Evolutionary conservation across 140 eudicot genomes (phyloP).

Genomic region (Flaveria floridana): DNA sequence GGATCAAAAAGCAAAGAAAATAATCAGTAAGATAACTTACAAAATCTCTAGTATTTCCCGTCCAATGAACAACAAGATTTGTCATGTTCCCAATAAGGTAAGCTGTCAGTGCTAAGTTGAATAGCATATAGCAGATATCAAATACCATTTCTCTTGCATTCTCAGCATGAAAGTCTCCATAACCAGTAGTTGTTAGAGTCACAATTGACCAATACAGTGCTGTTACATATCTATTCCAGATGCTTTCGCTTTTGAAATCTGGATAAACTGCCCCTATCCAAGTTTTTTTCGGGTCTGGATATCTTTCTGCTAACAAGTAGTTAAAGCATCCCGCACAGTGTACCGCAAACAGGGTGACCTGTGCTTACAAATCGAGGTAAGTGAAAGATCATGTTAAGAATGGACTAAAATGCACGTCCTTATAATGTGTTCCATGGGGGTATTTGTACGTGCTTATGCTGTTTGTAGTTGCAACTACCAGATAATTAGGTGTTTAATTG

Average conservation of each 20-base stretch:
- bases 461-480: too few relatives aligned
- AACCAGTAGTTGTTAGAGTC: slow-evolving; percentile 88
- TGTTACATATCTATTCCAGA: slow-evolving; percentile 72
- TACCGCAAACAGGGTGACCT: slow-evolving; percentile 93
- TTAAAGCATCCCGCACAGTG: slow-evolving; percentile 96
- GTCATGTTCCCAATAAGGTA: slow-evolving; percentile 99
- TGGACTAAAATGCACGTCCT: neutral
- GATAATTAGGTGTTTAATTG: neutral
- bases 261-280: slow-evolving; percentile 94
- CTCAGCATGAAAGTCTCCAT: slow-evolving; percentile 91
- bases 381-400: neutral
- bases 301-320: slow-evolving; percentile 81
- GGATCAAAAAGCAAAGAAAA: neutral
- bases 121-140: slow-evolving; percentile 78
- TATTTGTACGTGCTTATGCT: neutral
- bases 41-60: slow-evolving; percentile 83
- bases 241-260: slow-evolving; percentile 60
- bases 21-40: slow-evolving; percentile 47
- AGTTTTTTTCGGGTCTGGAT: slow-evolving; percentile 70
- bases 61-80: slow-evolving; percentile 93
- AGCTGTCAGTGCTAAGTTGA: slow-evolving; percentile 84
- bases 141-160: slow-evolving; percentile 87
- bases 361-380: slow-evolving; percentile 23
- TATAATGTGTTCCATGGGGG: neutral
- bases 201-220: slow-evolving; percentile 92